Percentiles rank a stretch among this genome's conserved stretches.
These are phyloP conservation scores for Tanozyma kutaoensis DNA, from an alignment of 805 yeast genomes.

Conservation along the genomic window DNA sequence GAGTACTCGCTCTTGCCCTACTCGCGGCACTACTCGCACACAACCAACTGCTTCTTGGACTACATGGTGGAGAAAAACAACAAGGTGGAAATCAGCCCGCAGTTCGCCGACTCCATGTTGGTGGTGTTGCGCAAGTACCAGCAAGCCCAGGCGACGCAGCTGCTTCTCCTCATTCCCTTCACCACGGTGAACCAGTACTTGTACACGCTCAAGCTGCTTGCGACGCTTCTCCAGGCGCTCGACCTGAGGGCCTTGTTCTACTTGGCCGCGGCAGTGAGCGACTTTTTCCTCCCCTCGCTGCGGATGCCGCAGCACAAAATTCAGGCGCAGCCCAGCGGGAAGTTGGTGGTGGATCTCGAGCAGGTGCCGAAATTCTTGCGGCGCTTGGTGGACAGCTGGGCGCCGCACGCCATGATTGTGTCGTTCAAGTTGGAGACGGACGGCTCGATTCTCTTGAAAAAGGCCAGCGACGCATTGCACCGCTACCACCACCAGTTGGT, in stretches of 20 bases:
- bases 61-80: slow-evolving; percentile 52
- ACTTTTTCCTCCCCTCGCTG: slow-evolving; percentile 81
- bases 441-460: slow-evolving; percentile 47
- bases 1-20: slow-evolving; percentile 88
- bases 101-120: slow-evolving; percentile 50
- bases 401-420: slow-evolving; percentile 86
- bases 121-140: slow-evolving; percentile 42
- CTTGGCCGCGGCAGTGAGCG: slow-evolving; percentile 96
- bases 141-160: slow-evolving; percentile 33
- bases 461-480: slow-evolving; percentile 67
- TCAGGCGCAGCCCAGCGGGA: slow-evolving; percentile 71
- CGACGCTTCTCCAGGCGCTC: slow-evolving; percentile 41
- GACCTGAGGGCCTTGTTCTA: slow-evolving; percentile 61
- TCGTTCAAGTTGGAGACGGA: slow-evolving; percentile 94
- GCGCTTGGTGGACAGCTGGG: slow-evolving; percentile 86
- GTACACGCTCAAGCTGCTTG: slow-evolving; percentile 63
- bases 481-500: slow-evolving; percentile 89
- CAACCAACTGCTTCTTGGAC: slow-evolving; percentile 77
- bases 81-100: slow-evolving; percentile 44
- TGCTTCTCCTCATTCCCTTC: slow-evolving; percentile 67
- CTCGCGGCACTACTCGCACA: slow-evolving; percentile 79
- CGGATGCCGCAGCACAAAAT: slow-evolving; percentile 89
- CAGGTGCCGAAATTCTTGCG: slow-evolving; percentile 93
- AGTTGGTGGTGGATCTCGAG: slow-evolving; percentile 72
- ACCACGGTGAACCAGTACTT: slow-evolving; percentile 92